Evolutionary conservation across 2,329 filamentous ascomycete genomes (phyloP), one percentile per base, ranked within the genome.

Genomic region (Apiospora marii): DNA sequence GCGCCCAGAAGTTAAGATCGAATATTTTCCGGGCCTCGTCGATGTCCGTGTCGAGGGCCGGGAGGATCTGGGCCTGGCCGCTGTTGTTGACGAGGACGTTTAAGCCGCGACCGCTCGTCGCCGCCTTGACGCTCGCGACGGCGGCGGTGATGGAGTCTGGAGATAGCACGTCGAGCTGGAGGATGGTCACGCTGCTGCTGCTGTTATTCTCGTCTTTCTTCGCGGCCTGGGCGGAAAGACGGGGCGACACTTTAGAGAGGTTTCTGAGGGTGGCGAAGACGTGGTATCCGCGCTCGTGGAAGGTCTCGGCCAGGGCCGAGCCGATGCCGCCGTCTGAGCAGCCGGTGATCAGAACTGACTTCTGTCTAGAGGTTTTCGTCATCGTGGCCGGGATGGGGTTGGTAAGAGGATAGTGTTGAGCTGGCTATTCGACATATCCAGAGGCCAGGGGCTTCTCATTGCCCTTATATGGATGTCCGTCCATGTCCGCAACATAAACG

Each of bases 261-360:
- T 64, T 68, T 12, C 71, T 68, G 5, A 68, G 68, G 14, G 72
- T 70, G 22, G 72, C 72, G 58, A 61, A 73, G 27, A 72, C 70
- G 61, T 43, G 70, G 49, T 72, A 71, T 7, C 70, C 72, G 22
- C 67, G 46, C 22, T 13, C 24, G n/a, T 72, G 68, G 61, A 72
- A 72, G 27, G 58, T 69, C 7, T 51, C n/a, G 34, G 70, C 70
- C 12, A 73, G 58, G 13, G 70, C 71, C 1, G 70, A 68, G 13
- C 70, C 70, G 27, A 69, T 71, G 19, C 72, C 70, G 14, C 68
- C 72, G 3, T 37, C 37, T 4, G 58, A 48, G 70, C 72, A 73
- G 14, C 72, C 72, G 27, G 72, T 73, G 19, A 73, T 72, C 22
- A 72, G 44, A 16, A 72, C 46, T 0, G 48, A 72, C 53, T 58